These are phyloP conservation scores for Cytidiella melzeri DNA, from an alignment of 768 basidiomycete genomes.

Conservation along the genomic window DNA sequence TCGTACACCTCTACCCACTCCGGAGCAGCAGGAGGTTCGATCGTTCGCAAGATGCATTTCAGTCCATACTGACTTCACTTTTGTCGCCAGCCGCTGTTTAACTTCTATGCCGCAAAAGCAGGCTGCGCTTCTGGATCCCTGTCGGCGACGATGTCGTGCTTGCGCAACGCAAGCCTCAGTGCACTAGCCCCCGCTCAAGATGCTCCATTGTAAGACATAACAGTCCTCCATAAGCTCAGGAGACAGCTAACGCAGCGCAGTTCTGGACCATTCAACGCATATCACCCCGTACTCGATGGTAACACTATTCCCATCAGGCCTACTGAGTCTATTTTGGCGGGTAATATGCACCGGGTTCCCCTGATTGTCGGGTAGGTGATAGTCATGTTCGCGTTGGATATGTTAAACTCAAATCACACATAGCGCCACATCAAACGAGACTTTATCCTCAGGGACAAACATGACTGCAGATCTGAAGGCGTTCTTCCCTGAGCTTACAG, in stretches of 20 bases:
- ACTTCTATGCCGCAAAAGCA: constrained; percentile 41
- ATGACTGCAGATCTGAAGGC: constrained; percentile 31
- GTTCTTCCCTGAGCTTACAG: constrained; percentile 41
- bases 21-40: constrained; percentile 48
- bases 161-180: constrained; percentile 45
- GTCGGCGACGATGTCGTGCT: constrained; percentile 35
- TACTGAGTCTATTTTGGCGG: constrained; percentile 36
- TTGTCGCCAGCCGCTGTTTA: constrained; percentile 41
- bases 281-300: constrained; percentile 52
- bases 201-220: constrained; percentile 43
- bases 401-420: constrained; percentile 10
- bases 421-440: constrained; percentile 56
- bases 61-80: not conserved
- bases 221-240: too few species aligned
- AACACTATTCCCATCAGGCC: constrained; percentile 45
- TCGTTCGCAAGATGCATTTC: not conserved
- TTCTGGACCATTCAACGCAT: constrained; percentile 38
- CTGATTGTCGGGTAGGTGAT: constrained; percentile 50
- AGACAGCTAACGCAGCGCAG: too few species aligned
- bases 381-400: not conserved
- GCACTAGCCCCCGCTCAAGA: constrained; percentile 53
- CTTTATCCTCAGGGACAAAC: constrained; percentile 37
- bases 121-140: constrained; percentile 40
- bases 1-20: constrained; percentile 42
- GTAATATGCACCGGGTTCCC: constrained; percentile 44